Evolutionary conservation across 345 rosid genomes (phyloP).

Genomic region (Hibiscus syriacus): DNA sequence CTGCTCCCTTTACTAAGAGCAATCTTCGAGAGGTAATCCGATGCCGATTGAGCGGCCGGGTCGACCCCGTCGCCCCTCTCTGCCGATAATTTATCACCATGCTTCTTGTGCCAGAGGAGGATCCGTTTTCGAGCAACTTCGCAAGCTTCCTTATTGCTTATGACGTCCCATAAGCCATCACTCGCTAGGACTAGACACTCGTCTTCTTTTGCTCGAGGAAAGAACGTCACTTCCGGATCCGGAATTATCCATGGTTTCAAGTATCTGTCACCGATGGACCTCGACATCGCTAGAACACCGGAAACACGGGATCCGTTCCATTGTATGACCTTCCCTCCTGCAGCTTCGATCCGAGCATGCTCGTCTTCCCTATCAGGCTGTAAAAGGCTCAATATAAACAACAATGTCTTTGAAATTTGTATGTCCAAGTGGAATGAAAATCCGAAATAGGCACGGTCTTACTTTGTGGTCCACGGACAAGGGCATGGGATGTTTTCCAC

Average conservation of each 20-base stretch:
- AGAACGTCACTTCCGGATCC: conserved; percentile 55
- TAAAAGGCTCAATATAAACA: too few relatives aligned
- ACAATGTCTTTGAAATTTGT: too few relatives aligned
- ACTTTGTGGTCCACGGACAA: conserved; percentile 74
- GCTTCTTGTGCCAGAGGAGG: conserved; percentile 57
- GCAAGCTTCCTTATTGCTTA: conserved; percentile 63
- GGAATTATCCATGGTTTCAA: conserved; percentile 71
- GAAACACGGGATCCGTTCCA: conserved; percentile 3
- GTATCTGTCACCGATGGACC: conserved; percentile 71
- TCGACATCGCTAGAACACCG: conserved; percentile 85
- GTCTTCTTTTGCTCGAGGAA: conserved; percentile 54
- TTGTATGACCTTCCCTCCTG: conserved; percentile 8
- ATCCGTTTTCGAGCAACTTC: conserved; percentile 52
- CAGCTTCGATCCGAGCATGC: conserved; percentile 67
- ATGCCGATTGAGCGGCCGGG: conserved; percentile 73
- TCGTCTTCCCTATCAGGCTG: conserved; percentile 89
- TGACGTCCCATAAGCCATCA: conserved; percentile 80
- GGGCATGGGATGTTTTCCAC: conserved; percentile 49
- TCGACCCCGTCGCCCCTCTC: conserved; percentile 37
- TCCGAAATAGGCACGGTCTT: conserved; percentile 4
- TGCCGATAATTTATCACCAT: conserved; percentile 25
- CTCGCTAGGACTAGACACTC: conserved; percentile 79
- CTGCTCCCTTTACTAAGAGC: conserved; percentile 77
- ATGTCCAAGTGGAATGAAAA: neutral
- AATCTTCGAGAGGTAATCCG: conserved; percentile 50